Evolutionary conservation across 148 eudicot genomes (phyloP).

Genomic region (Dysphania ambrosioides): DNA sequence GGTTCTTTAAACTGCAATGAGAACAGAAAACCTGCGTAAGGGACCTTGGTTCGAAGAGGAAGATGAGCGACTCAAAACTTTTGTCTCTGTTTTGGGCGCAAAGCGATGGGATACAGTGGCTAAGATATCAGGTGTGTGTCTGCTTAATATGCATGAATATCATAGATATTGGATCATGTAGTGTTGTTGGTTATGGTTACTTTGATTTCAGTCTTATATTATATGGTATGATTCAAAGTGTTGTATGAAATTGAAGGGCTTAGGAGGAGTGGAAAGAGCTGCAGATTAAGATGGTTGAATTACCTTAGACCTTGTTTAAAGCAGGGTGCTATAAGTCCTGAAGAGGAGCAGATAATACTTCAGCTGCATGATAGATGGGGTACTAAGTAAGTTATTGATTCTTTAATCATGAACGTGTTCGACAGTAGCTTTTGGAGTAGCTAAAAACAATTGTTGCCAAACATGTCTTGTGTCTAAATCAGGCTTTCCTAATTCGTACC

Average conservation of each 20-base stretch:
- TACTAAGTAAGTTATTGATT: slow-evolving; percentile 42
- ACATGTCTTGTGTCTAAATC: too few species aligned
- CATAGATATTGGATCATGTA: background rate
- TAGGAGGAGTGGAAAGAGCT: slow-evolving; percentile 70
- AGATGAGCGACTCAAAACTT: slow-evolving; percentile 37
- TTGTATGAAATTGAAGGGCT: slow-evolving; percentile 37
- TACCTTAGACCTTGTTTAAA: slow-evolving; percentile 62
- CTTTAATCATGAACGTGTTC: background rate
- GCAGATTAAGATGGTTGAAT: slow-evolving; percentile 68
- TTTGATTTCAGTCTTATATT: background rate
- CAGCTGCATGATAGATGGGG: slow-evolving; percentile 66
- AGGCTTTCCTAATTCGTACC: too few species aligned
- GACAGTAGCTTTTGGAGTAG: too few species aligned
- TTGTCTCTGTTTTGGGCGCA: slow-evolving; percentile 49
- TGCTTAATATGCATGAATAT: background rate
- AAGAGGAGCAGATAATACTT: slow-evolving; percentile 48
- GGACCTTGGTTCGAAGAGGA: slow-evolving; percentile 63
- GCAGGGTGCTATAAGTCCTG: slow-evolving; percentile 45
- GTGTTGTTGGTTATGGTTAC: background rate
- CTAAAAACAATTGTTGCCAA: too few species aligned
- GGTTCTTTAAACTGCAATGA: slow-evolving; percentile 11
- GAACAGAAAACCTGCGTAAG: slow-evolving; percentile 32
- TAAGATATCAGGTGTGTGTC: slow-evolving; percentile 50
- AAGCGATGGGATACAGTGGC: slow-evolving; percentile 66
- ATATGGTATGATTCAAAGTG: background rate